phyloP scores from a whole-genome alignment of 83 land plant species.

The Picea abies region DNA sequence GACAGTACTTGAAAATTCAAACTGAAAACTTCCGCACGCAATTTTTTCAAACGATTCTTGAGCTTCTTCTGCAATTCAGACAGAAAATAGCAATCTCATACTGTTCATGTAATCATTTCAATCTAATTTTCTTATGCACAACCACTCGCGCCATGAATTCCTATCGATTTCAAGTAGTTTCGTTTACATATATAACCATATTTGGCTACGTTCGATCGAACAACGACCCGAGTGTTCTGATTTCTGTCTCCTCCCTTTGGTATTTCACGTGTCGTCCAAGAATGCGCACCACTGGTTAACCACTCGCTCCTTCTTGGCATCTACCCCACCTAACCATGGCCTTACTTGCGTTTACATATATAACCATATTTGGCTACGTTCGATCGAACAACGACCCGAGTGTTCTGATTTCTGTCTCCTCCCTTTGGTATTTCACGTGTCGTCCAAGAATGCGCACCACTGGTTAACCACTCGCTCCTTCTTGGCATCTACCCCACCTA shows the following conservation, averaged over 20 bases:
- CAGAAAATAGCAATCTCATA: no score
- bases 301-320: no score
- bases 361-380: neutral
- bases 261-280: conserved; percentile 6
- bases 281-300: neutral
- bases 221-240: no score
- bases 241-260: neutral
- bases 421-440: neutral
- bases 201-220: neutral
- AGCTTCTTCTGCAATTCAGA: no score
- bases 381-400: no score
- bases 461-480: neutral
- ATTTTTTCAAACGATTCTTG: neutral
- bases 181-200: neutral
- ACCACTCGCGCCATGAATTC: neutral
- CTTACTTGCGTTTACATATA: neutral
- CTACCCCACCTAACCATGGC: no score
- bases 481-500: no score
- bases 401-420: neutral
- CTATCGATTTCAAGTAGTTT: neutral
- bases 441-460: neutral
- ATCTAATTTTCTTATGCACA: neutral
- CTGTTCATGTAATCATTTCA: neutral
- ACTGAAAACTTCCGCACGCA: neutral
- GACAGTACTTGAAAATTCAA: neutral